A percentile compares a stretch with the other conserved stretches of the same genome.
phyloP scores from a whole-genome alignment of 805 yeast species.

The Metschnikowia sp. region DNA sequence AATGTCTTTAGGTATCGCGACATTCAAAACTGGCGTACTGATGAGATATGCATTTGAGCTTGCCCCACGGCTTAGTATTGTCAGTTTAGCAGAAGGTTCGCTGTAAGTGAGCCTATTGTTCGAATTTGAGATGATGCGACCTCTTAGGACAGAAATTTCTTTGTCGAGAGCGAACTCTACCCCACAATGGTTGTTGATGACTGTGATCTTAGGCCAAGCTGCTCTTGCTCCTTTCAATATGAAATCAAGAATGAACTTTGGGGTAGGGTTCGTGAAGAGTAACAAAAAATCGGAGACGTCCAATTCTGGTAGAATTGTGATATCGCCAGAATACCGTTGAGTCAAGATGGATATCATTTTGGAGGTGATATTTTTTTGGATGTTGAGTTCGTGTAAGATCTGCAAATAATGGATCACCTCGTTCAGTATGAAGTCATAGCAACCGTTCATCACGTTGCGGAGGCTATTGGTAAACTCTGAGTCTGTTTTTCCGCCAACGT shows the following conservation, averaged over 20 bases:
- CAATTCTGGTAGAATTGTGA: constrained; percentile 84
- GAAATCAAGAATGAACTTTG: constrained; percentile 66
- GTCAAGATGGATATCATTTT: constrained; percentile 72
- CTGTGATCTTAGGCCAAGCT: constrained; percentile 88
- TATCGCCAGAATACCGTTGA: constrained; percentile 90
- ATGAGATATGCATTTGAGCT: constrained; percentile 14
- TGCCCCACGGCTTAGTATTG: constrained; percentile 6
- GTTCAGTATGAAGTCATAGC: constrained; percentile 57
- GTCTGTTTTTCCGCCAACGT: constrained; percentile 68
- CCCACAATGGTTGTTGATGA: constrained; percentile 85
- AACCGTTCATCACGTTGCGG: constrained; percentile 48
- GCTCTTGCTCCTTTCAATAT: constrained; percentile 83
- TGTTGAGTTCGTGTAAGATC: constrained; percentile 69
- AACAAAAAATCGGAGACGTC: constrained; percentile 55
- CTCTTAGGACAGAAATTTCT: constrained; percentile 66
- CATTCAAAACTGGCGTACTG: constrained; percentile 14
- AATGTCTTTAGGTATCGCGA: neutral
- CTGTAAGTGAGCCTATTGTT: constrained; percentile 14
- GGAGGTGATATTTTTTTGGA: constrained; percentile 67
- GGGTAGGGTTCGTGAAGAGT: constrained; percentile 77
- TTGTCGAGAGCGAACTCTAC: constrained; percentile 83
- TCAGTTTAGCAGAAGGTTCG: constrained; percentile 3
- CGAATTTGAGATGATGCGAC: constrained; percentile 47
- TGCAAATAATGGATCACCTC: constrained; percentile 80
- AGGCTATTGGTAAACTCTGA: constrained; percentile 55